Percentiles rank a stretch among this genome's conserved stretches.
Evolutionary conservation across 179 eudicot genomes (phyloP).

Genomic region (Patellifolia procumbens): DNA sequence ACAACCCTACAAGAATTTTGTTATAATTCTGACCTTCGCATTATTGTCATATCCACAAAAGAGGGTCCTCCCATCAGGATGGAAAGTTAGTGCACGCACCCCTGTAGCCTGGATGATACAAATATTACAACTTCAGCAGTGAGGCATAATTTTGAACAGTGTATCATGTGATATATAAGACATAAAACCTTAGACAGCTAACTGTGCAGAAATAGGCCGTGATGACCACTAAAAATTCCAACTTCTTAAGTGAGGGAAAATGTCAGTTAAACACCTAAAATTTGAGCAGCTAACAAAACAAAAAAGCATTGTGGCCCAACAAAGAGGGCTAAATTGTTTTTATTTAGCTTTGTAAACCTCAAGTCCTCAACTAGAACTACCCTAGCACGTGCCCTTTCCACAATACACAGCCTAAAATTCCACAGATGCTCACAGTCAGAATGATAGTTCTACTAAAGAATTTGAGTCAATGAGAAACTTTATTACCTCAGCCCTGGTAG

Average conservation of each 20-base stretch:
- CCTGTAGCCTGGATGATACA: slow-evolving; percentile 62
- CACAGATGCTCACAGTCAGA: not conserved
- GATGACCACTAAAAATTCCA: not conserved
- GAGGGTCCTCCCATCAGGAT: slow-evolving; percentile 97
- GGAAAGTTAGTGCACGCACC: slow-evolving; percentile 76
- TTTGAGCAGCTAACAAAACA: not conserved
- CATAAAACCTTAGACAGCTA: not conserved
- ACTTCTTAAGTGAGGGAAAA: not conserved
- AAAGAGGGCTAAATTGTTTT: slow-evolving; percentile 3
- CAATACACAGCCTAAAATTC: not conserved
- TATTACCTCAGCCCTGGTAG: slow-evolving; percentile 81
- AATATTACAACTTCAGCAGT: slow-evolving; percentile 18
- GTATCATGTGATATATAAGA: not conserved
- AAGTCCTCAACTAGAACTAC: slow-evolving; percentile 11
- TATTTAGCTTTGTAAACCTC: too few species aligned
- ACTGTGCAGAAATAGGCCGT: not conserved
- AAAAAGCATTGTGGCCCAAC: not conserved
- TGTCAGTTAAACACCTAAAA: not conserved
- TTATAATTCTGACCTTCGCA: slow-evolving; percentile 59
- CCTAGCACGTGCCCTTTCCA: not conserved
- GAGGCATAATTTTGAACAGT: not conserved
- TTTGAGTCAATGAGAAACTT: slow-evolving; percentile 8
- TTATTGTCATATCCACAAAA: slow-evolving; percentile 87
- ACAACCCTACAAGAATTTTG: not conserved
- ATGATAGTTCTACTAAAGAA: not conserved